A percentile compares a stretch with the other conserved stretches of the same genome.
Evolutionary conservation across 169 alveolate species (phyloP).

Genomic region (Babesia ovata): DNA sequence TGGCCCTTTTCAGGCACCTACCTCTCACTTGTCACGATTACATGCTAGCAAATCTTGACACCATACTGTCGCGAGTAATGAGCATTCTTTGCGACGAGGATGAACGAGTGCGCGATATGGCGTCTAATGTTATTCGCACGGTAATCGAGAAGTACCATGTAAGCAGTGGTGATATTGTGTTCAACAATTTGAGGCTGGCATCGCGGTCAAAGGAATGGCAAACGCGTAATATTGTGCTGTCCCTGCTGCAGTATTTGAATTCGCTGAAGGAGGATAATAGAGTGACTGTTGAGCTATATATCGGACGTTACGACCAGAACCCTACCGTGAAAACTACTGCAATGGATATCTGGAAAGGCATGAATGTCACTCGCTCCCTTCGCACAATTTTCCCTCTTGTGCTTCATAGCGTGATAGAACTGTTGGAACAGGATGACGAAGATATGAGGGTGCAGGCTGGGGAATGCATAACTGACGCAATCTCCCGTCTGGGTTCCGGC

Average conservation of each 20-base stretch:
- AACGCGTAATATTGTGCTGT: conserved; percentile 16
- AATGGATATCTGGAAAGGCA: conserved; percentile 54
- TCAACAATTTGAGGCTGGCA: conserved; percentile 19
- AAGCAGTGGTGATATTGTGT: conserved; percentile 2
- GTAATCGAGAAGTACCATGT: conserved; percentile 16
- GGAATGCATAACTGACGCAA: conserved; percentile 46
- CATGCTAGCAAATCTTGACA: conserved; percentile 8
- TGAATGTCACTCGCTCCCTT: conserved; percentile 31
- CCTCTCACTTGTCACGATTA: conserved; percentile 31
- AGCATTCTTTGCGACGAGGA: conserved; percentile 17
- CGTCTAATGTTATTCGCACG: conserved; percentile 22
- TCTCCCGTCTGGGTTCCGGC: conserved; percentile 27
- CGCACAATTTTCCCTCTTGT: conserved; percentile 41
- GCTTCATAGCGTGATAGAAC: conserved; percentile 28
- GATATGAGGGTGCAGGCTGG: conserved; percentile 40
- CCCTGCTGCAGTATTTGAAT: conserved; percentile 29
- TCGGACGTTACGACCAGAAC: conserved; percentile 32
- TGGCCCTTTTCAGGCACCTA: conserved; percentile 37
- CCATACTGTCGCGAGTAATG: conserved; percentile 22
- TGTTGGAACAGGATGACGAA: conserved; percentile 37
- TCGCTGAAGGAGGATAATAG: conserved; percentile 14
- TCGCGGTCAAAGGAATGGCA: conserved; percentile 45
- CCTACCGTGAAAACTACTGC: conserved; percentile 39
- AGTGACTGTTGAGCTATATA: conserved; percentile 18
- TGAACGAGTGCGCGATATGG: conserved; percentile 42